Base-by-base conservation (phyloP, 257 asterid species). In the Salvia hispanica region DNA sequence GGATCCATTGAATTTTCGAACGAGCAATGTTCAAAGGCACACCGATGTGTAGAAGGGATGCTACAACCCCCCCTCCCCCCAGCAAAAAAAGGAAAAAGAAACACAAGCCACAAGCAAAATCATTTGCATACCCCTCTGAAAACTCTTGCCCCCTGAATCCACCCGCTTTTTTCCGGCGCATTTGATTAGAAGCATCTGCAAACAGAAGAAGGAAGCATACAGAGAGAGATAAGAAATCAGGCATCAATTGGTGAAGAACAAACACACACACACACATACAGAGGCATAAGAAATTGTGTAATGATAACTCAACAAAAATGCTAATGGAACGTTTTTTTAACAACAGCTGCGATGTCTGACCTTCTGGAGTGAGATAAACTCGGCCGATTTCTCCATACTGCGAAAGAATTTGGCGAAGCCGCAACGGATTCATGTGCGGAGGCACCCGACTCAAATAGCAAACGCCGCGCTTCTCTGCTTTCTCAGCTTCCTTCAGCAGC, bases 361-460 rank as follows among this genome's bases (percentile, higher is more conserved):
- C 86, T 90, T 86, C 93, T 5, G 98, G 95, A 6, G 85, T 62
- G 63, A 92, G 98, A 73, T 85, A 92, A n/a, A 90, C 53, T 62
- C 98, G 81, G 52, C 79, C 83, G 77, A 92, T 82, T 55, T 92
- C 95, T 52, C 96, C 96, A 61, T 75, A 80, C 58, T 81, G 90
- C 61, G 98, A 80, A 12, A 90, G 79, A 74, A 81, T 78, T 67
- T 88, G 91, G 0, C 96, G 90, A 73, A 92, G 86, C 81, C 76
- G 83, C 78, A 77, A 53, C 15, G 92, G 97, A 64, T 90, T 82
- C 98, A 90, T 88, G 69, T 82, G 96, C 33, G 97, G 98, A 62
- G 97, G 95, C 33, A 90, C 79, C 48, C 98, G 81, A 72, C 97
- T 90, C 71, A 90, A 77, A 74, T 92, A 88, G 76, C 96, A 90